A percentile compares a stretch with the other conserved stretches of the same genome.
phyloP scores from a whole-genome alignment of 1,139 yeast genomes.

The Taphrina pruni region DNA sequence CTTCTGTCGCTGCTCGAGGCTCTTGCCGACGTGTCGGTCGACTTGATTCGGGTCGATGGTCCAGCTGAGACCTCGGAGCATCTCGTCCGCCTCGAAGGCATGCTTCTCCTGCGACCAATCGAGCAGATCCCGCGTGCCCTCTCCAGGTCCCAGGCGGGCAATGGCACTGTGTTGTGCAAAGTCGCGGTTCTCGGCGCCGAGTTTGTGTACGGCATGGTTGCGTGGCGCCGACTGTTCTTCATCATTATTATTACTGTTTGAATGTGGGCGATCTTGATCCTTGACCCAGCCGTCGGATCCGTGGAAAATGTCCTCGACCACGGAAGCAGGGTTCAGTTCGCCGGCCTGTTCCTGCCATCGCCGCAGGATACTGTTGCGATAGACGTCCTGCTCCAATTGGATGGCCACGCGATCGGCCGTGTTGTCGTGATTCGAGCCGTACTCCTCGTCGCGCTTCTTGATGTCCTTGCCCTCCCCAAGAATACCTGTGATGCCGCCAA shows the following conservation, averaged over 20 bases:
- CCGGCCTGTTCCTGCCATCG: constrained; percentile 82
- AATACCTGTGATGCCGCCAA: constrained; percentile 52
- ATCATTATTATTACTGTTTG: not conserved
- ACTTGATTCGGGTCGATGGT: constrained; percentile 13
- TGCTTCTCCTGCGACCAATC: constrained; percentile 18
- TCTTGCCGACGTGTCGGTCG: constrained; percentile 15
- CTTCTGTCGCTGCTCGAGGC: not conserved
- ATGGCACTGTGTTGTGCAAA: not conserved
- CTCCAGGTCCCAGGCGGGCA: not conserved
- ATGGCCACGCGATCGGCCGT: constrained; percentile 17
- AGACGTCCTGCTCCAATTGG: constrained; percentile 51
- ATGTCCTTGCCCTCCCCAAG: constrained; percentile 48
- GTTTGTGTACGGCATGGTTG: not conserved
- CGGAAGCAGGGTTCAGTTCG: constrained; percentile 72
- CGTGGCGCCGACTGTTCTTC: not conserved
- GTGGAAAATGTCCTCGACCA: constrained; percentile 74
- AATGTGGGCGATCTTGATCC: not conserved
- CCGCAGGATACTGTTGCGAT: constrained; percentile 68
- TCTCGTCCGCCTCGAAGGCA: constrained; percentile 35
- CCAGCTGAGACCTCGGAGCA: constrained; percentile 35
- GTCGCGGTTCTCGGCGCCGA: not conserved
- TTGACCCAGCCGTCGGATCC: constrained; percentile 72
- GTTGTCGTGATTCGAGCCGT: constrained; percentile 22
- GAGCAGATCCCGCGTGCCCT: not conserved
- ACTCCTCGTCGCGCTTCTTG: constrained; percentile 19